These are phyloP conservation scores for Senecio squalidus DNA, from an alignment of 140 eudicot genomes.

Conservation along the genomic window DNA sequence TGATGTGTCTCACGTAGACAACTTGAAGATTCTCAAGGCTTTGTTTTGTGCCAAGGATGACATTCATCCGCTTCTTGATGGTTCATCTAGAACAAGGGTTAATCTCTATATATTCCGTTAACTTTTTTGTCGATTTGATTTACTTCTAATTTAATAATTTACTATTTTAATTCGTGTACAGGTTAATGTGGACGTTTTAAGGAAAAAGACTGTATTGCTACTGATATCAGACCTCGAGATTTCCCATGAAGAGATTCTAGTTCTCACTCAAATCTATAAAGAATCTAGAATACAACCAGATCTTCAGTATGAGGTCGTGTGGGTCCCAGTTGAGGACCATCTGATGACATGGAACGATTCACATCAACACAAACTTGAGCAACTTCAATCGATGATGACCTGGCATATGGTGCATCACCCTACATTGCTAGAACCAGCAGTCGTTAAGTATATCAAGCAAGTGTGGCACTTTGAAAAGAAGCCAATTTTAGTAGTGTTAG, in stretches of 20 bases:
- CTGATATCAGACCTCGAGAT: slow-evolving; percentile 81
- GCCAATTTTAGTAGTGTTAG: slow-evolving; percentile 67
- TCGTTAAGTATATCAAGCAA: slow-evolving; percentile 64
- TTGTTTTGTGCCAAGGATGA: slow-evolving; percentile 68
- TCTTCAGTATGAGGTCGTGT: slow-evolving; percentile 63
- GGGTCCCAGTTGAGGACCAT: slow-evolving; percentile 70
- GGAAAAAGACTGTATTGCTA: slow-evolving; percentile 59
- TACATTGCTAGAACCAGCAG: slow-evolving; percentile 58
- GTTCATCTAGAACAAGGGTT: slow-evolving; percentile 60
- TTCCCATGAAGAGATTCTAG: slow-evolving; percentile 50
- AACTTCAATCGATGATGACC: slow-evolving; percentile 63
- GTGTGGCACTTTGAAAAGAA: slow-evolving; percentile 66
- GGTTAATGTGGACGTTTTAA: slow-evolving; percentile 57
- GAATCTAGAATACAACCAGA: slow-evolving; percentile 47
- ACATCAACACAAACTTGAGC: slow-evolving; percentile 48
- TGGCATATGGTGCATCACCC: slow-evolving; percentile 85
- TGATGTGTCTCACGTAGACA: slow-evolving; percentile 60
- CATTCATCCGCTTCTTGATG: slow-evolving; percentile 54
- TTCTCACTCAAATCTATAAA: slow-evolving; percentile 51
- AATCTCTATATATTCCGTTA: background rate
- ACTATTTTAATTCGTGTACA: slow-evolving; percentile 37
- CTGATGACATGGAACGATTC: slow-evolving; percentile 51
- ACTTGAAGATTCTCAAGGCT: slow-evolving; percentile 64
- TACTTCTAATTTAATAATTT: too few relatives aligned
- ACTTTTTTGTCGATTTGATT: background rate